A percentile compares a stretch with the other conserved stretches of the same genome.
These are phyloP conservation scores for Chalciporus sp. DNA, from an alignment of 1,284 basidiomycete genomes.

Conservation along the genomic window DNA sequence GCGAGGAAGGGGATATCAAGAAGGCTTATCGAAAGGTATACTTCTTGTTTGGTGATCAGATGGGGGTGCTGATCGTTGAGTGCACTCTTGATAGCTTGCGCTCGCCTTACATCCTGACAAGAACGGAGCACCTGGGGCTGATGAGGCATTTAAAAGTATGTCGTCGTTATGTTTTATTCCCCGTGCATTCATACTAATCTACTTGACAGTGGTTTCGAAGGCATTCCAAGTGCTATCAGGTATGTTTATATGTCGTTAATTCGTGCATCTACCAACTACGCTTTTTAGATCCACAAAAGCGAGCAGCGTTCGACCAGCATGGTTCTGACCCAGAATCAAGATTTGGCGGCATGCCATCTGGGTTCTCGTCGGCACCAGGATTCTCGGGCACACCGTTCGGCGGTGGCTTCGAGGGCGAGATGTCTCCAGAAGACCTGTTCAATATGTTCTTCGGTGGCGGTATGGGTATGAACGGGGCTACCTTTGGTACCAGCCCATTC, in stretches of 20 bases:
- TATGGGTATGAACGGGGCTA: slow-evolving; percentile 47
- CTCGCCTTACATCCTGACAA: slow-evolving; percentile 96
- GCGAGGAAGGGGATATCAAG: slow-evolving; percentile 91
- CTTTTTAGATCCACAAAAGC: slow-evolving; percentile 80
- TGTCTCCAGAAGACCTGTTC: slow-evolving; percentile 96
- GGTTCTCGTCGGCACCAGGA: slow-evolving; percentile 50
- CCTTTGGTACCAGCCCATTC: slow-evolving; percentile 43
- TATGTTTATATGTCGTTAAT: slow-evolving; percentile 59
- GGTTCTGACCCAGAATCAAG: slow-evolving; percentile 88
- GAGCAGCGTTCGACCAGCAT: slow-evolving; percentile 84
- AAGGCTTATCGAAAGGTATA: slow-evolving; percentile 95
- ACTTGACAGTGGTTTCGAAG: slow-evolving; percentile 88
- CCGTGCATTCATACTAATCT: slow-evolving; percentile 9
- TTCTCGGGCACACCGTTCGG: slow-evolving; percentile 56
- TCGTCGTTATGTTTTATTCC: slow-evolving; percentile 19
- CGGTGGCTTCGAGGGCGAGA: slow-evolving; percentile 75
- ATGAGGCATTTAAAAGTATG: slow-evolving; percentile 98
- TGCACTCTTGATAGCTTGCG: slow-evolving; percentile 65
- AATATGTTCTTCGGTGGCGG: slow-evolving; percentile 94
- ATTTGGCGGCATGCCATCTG: slow-evolving; percentile 68
- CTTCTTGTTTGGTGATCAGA: not conserved
- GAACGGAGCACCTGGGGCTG: slow-evolving; percentile 96
- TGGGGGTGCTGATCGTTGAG: slow-evolving; percentile 12
- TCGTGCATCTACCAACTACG: slow-evolving; percentile 5
- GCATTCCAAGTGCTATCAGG: slow-evolving; percentile 94